Evolutionary conservation across 1,139 yeast species (phyloP), one percentile per base, ranked within the genome.

Genomic region (Suzukiozyma palmioleophila): DNA sequence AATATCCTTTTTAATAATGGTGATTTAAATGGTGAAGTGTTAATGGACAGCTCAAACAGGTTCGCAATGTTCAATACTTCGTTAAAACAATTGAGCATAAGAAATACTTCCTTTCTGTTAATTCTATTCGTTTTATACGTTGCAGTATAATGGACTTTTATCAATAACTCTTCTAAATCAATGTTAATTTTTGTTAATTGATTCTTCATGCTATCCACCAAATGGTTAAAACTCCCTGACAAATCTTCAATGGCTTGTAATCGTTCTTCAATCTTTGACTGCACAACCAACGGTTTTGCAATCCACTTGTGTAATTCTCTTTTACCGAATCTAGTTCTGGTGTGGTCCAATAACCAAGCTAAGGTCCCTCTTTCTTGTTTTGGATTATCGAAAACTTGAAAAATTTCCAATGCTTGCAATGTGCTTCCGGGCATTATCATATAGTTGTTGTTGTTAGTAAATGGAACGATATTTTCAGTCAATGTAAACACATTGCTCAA

Each of bases 341-440:
- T 86, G 46, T 84, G 90, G 56, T 90, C 86, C 45, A 92, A 54
- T 2, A 87, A 64, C 88, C 92, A 84, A 12, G 85, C 60, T 13
- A 92, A 61, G 0, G 96, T 79, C 0, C 97, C 97, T 21, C 25
- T 26, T 7, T 64, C 66, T 1, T 73, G 64, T 13, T 62, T 59
- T 12, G 61, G 56, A 45, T 80, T 79, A 0, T 92, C 78, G 2
- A 72, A 64, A 51, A 86, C 86, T 30, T 66, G 66, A 50, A 87
- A 87, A 1, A 92, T 73, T 53, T 92, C 97, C 21, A 92, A 62
- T 31, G 85, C 78, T 26, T 73, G 69, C 6, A 92, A 51, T 0
- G 96, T 79, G 47, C 76, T 79, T 2, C 84, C 77, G 31, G 86
- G 82, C 26, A 92, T 59, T 2, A 78, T 59, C 94, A 90, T 86